phyloP scores from a whole-genome alignment of 225 moss, liverwort and hornwort species.

The Pseudisothecium myosuroides region DNA sequence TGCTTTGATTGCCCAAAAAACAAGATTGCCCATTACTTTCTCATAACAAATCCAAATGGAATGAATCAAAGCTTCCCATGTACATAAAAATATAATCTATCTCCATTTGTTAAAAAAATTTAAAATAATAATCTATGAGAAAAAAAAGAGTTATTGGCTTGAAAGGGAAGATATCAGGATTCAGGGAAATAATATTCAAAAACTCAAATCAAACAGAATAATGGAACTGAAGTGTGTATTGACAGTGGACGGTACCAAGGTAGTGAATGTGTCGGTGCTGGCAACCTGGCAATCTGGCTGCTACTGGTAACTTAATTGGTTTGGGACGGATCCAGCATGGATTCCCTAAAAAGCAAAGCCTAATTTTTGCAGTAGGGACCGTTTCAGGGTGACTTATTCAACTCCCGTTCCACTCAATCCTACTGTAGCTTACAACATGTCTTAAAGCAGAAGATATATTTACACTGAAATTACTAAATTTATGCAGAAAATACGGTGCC shows the following conservation, averaged over 20 bases:
- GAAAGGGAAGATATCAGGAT: background rate
- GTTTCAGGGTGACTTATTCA: background rate
- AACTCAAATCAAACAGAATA: background rate
- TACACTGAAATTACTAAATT: too few relatives aligned
- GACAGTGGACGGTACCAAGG: background rate
- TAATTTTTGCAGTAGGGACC: too few relatives aligned
- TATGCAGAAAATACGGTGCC: background rate
- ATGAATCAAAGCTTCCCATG: too few relatives aligned
- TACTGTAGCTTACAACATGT: background rate
- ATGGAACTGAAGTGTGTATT: background rate
- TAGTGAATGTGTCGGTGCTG: constrained; percentile 4
- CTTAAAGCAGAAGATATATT: background rate
- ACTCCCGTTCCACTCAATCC: background rate
- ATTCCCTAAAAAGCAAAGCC: background rate
- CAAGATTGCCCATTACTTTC: too few relatives aligned
- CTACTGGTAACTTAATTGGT: too few relatives aligned
- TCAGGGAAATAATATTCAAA: background rate
- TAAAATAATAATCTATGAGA: too few relatives aligned
- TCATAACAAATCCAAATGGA: too few relatives aligned
- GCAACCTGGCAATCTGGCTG: background rate
- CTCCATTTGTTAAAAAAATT: too few relatives aligned
- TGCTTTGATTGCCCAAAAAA: too few relatives aligned
- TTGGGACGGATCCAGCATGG: background rate
- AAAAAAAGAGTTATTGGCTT: background rate
- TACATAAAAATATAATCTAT: too few relatives aligned